Base-by-base conservation (phyloP, 108 stramenopile genomes). In the Ochromonas danica region DNA sequence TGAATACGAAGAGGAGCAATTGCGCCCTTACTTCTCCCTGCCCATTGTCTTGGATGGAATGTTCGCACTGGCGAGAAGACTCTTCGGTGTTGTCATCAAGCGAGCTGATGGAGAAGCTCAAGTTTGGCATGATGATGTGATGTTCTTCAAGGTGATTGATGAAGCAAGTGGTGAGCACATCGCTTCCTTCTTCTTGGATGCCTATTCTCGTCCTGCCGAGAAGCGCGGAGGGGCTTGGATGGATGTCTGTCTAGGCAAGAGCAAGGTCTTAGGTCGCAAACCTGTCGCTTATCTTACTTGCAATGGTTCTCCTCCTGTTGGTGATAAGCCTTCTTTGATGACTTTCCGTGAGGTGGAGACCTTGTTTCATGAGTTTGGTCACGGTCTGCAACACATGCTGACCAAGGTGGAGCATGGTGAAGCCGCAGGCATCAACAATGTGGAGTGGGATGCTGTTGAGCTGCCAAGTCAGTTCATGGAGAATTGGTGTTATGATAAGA, bases 391-490 rank as follows among this genome's bases (percentile, higher is more conserved):
- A 79, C 97, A 98, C 89, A 96, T 97, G 97, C 86, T 97, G 33
- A 99, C 98, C 22, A 86, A 80, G 0, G 93, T 94, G 6, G 84
- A 91, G 10, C 90, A 97, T 61, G 97, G 95, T 42, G 96, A 96
- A 79, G 96, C 95, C 71, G 93, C 97, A 30, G 96, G 98, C 10
- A 97, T 75, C 28, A 75, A 57, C 28, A 93, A 92, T 38, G 91
- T 99, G 2, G 95, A 90, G 75, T 97, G 96, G 96, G 98, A 99
- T 88, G 98, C 98, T 35, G 96, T 99, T 0, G 98, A 99, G 78
- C 89, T 98, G 61, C 96, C 97, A 0, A 93, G 87, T 1, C 97
- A 98, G 84, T 99, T 97, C 88, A 99, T 99, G 98, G 98, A 99
- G 77, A 97, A 97, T 81, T 99, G 96, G 95, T 95, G 94, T 84